Conservation (phyloP, 1,284 basidiomycete species). For the Papiliotrema laurentii region DNA sequence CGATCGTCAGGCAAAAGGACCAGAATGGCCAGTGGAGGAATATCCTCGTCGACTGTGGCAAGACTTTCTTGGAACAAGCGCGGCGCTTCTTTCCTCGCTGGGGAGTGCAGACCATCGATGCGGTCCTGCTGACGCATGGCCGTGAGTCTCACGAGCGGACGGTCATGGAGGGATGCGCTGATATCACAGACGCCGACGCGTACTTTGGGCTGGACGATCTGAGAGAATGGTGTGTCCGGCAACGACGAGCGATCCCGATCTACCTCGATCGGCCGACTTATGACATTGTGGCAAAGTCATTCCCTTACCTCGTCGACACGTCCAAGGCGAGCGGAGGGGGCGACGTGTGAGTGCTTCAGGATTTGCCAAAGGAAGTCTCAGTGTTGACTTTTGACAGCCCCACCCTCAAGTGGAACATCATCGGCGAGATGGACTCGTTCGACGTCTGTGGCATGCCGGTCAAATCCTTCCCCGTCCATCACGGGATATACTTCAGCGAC, state of each 20-base stretch:
- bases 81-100: constrained; percentile 42
- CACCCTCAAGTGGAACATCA: constrained; percentile 31
- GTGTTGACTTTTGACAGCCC: constrained; percentile 15
- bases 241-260: constrained; percentile 36
- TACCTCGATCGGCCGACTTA: constrained; percentile 40
- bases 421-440: constrained; percentile 38
- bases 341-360: constrained; percentile 35
- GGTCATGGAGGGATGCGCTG: not conserved
- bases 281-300: constrained; percentile 37
- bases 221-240: constrained; percentile 44
- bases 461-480: constrained; percentile 29
- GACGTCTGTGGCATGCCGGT: constrained; percentile 37
- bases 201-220: constrained; percentile 41
- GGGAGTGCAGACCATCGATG: constrained; percentile 47
- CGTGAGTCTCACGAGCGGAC: constrained; percentile 28
- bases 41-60: constrained; percentile 50
- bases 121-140: constrained; percentile 49
- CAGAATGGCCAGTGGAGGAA: constrained; percentile 36
- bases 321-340: constrained; percentile 49
- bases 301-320: constrained; percentile 48
- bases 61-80: constrained; percentile 48
- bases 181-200: constrained; percentile 37
- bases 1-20: constrained; percentile 31
- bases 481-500: constrained; percentile 3
- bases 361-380: not conserved